A percentile compares a stretch with the other conserved stretches of the same genome.
These are phyloP conservation scores for Mollisiaceae sp. DNA, from an alignment of 2,329 filamentous ascomycete genomes.

Conservation along the genomic window DNA sequence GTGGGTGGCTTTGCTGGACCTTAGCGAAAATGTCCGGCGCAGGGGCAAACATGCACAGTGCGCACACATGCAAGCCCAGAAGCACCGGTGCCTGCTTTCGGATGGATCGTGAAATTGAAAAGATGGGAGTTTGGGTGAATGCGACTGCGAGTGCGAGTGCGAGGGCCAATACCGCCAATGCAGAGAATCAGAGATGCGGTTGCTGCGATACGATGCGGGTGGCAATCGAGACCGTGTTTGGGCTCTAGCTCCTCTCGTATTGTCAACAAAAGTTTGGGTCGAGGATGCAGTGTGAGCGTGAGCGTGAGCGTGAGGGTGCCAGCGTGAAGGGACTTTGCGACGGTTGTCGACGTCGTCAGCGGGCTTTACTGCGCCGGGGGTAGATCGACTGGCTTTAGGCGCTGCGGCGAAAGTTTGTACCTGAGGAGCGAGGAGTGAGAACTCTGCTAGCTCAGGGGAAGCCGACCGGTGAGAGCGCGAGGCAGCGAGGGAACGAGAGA, in stretches of 20 bases:
- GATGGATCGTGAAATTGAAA: not conserved
- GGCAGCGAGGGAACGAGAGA: not conserved
- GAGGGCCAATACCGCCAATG: not conserved
- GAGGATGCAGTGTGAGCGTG: too few relatives aligned
- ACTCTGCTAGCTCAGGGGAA: constrained; percentile 7
- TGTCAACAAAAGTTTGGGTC: not conserved
- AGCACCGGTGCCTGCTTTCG: not conserved
- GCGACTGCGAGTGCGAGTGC: not conserved
- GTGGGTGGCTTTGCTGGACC: not conserved
- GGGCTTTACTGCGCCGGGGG: constrained; percentile 1
- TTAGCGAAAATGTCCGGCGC: constrained; percentile 1
- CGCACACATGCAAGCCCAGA: not conserved
- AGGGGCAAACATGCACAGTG: not conserved
- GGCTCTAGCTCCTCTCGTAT: not conserved
- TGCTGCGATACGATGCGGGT: not conserved
- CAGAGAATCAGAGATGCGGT: not conserved
- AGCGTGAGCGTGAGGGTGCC: too few relatives aligned
- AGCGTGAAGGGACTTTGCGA: too few relatives aligned
- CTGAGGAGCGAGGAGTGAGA: too few relatives aligned
- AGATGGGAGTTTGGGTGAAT: not conserved
- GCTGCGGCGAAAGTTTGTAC: constrained; percentile 3
- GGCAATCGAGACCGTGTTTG: not conserved
- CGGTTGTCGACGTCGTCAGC: too few relatives aligned
- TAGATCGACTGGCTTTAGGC: not conserved
- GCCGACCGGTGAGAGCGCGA: not conserved